A percentile compares a stretch with the other conserved stretches of the same genome.
Conservation (phyloP, 2,329 filamentous ascomycete genomes). For the Trichoderma afroharzianum region DNA sequence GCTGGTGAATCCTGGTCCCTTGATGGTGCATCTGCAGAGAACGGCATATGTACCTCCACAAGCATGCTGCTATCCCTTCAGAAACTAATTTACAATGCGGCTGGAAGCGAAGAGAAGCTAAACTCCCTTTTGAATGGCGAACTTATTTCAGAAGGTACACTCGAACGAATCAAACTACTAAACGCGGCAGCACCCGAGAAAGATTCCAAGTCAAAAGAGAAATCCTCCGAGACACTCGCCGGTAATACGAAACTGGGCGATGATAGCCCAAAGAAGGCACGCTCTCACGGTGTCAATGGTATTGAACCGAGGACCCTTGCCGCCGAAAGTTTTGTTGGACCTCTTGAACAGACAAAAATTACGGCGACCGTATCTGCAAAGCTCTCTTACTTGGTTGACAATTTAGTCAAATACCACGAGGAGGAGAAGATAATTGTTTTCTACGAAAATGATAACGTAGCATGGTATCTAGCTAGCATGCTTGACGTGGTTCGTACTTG, state of each 20-base stretch:
- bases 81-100: constrained; percentile 45
- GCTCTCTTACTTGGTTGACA: constrained; percentile 77
- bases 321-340: constrained; percentile 32
- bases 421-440: constrained; percentile 88
- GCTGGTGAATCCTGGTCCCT: constrained; percentile 66
- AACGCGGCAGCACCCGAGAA: constrained; percentile 18
- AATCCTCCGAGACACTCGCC: constrained; percentile 30
- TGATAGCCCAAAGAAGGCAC: constrained; percentile 33
- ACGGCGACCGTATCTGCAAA: constrained; percentile 84
- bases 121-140: constrained; percentile 47
- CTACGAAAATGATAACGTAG: constrained; percentile 83
- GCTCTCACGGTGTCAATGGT: constrained; percentile 29
- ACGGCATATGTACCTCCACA: constrained; percentile 48
- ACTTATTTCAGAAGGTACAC: constrained; percentile 38
- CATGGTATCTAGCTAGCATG: constrained; percentile 79
- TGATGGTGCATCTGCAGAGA: constrained; percentile 43
- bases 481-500: constrained; percentile 61
- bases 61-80: constrained; percentile 52
- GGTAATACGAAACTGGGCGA: constrained; percentile 44
- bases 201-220: constrained; percentile 15
- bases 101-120: constrained; percentile 42
- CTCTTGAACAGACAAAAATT: constrained; percentile 58
- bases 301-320: constrained; percentile 23
- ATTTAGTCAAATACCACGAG: constrained; percentile 63
- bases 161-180: constrained; percentile 35